Conservation (phyloP, 306 rosid genomes). For the Castanea mollissima region DNA sequence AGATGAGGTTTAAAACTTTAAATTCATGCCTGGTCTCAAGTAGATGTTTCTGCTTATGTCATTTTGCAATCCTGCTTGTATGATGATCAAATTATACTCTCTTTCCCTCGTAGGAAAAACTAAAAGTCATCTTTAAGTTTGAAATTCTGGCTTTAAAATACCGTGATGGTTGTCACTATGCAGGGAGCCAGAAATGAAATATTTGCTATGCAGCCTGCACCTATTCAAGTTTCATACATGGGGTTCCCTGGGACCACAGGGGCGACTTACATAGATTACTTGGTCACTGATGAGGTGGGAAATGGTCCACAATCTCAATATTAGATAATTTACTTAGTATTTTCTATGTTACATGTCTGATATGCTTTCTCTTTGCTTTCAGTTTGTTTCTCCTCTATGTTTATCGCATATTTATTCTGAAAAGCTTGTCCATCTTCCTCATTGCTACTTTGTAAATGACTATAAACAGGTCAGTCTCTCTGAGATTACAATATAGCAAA, state of each 20-base stretch:
- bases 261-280: constrained; percentile 80
- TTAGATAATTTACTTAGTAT: too few species aligned
- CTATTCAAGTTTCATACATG: constrained; percentile 98
- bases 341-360: neutral
- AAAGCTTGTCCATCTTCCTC: constrained; percentile 94
- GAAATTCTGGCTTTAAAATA: neutral
- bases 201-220: constrained; percentile 95
- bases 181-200: constrained; percentile 98
- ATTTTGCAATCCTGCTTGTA: too few species aligned
- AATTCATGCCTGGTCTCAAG: too few species aligned
- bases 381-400: constrained; percentile 88
- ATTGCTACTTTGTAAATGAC: constrained; percentile 97
- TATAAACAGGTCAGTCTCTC: constrained; percentile 79
- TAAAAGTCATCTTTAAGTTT: neutral
- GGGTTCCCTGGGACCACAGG: constrained; percentile 99
- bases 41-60: too few species aligned
- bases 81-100: too few species aligned
- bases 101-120: too few species aligned
- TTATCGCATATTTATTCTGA: constrained; percentile 87
- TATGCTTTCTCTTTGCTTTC: constrained; percentile 9
- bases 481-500: too few species aligned
- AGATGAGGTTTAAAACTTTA: too few species aligned
- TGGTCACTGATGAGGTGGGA: constrained; percentile 89
- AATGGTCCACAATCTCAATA: too few species aligned
- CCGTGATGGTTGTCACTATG: constrained; percentile 4